Conservation (phyloP, 2,329 filamentous ascomycete species). For the Epichloe glyceriae region DNA sequence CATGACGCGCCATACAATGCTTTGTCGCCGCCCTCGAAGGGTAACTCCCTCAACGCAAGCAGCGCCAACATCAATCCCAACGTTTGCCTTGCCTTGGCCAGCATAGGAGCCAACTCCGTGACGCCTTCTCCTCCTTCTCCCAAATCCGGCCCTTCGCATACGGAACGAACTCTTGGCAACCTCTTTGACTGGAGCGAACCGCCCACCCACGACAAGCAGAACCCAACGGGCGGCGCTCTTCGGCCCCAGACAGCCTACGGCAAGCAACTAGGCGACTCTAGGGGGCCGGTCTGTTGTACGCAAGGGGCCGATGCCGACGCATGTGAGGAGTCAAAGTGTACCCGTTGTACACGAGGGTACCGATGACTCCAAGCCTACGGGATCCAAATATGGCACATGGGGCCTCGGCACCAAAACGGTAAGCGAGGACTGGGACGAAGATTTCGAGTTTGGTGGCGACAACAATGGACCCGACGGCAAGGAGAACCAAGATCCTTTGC, state of each 20-base stretch:
- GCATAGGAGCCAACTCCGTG: conserved; percentile 34
- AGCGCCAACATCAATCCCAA: conserved; percentile 36
- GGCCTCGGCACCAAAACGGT: conserved; percentile 65
- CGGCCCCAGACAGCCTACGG: conserved; percentile 65
- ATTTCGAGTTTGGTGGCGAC: conserved; percentile 60
- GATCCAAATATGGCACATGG: conserved; percentile 68
- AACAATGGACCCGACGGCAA: conserved; percentile 24
- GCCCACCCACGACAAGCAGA: conserved; percentile 45
- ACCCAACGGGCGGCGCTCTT: conserved; percentile 42
- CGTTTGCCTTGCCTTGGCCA: conserved; percentile 39
- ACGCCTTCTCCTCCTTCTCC: conserved; percentile 5
- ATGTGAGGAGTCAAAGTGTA: conserved; percentile 71
- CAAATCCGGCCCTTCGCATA: conserved; percentile 6
- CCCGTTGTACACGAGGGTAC: conserved; percentile 54
- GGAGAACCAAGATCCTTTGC: conserved; percentile 20
- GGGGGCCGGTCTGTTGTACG: conserved; percentile 57
- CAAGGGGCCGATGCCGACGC: conserved; percentile 53
- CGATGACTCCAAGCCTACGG: conserved; percentile 41
- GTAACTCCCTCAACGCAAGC: conserved; percentile 38
- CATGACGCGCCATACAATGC: conserved; percentile 39
- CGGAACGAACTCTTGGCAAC: conserved; percentile 49
- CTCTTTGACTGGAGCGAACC: conserved; percentile 72
- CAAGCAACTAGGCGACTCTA: conserved; percentile 57
- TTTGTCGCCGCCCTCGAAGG: conserved; percentile 41
- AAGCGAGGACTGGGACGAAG: conserved; percentile 82